A percentile compares a stretch with the other conserved stretches of the same genome.
Evolutionary conservation across 116 monocot species (phyloP).

Genomic region (Papilionanthe hybrid): DNA sequence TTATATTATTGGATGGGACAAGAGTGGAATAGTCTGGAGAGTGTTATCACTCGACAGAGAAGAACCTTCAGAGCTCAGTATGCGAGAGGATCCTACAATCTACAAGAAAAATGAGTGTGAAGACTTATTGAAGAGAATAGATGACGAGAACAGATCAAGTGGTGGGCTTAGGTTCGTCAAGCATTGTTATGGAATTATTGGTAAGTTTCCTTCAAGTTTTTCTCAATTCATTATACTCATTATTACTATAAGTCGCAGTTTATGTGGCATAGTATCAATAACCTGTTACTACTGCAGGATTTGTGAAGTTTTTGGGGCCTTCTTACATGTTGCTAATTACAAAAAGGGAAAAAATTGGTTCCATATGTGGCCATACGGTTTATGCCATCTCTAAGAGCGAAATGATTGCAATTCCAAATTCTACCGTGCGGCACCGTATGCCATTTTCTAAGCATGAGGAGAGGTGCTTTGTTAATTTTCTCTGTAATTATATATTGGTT

Average conservation of each 20-base stretch:
- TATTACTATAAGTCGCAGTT: not conserved
- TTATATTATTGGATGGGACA: conserved; percentile 67
- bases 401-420: conserved; percentile 67
- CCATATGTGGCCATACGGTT: conserved; percentile 69
- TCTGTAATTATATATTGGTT: conserved; percentile 18
- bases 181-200: conserved; percentile 69
- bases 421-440: conserved; percentile 19
- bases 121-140: conserved; percentile 45
- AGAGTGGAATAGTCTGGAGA: conserved; percentile 37
- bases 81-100: conserved; percentile 49
- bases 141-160: conserved; percentile 54
- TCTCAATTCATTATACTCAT: not conserved
- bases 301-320: conserved; percentile 85
- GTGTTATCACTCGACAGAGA: conserved; percentile 55
- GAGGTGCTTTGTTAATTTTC: conserved; percentile 76
- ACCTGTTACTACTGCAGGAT: conserved; percentile 25
- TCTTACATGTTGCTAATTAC: conserved; percentile 95
- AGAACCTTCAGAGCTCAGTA: conserved; percentile 43
- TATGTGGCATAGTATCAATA: not conserved
- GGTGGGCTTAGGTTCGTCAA: conserved; percentile 71
- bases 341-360: conserved; percentile 75
- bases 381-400: conserved; percentile 72
- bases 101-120: conserved; percentile 47
- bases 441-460: conserved; percentile 73
- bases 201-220: conserved; percentile 16